Evolutionary conservation across 2,329 filamentous ascomycete species (phyloP), one percentile per base, ranked within the genome.

Genomic region (Fusarium albidum): DNA sequence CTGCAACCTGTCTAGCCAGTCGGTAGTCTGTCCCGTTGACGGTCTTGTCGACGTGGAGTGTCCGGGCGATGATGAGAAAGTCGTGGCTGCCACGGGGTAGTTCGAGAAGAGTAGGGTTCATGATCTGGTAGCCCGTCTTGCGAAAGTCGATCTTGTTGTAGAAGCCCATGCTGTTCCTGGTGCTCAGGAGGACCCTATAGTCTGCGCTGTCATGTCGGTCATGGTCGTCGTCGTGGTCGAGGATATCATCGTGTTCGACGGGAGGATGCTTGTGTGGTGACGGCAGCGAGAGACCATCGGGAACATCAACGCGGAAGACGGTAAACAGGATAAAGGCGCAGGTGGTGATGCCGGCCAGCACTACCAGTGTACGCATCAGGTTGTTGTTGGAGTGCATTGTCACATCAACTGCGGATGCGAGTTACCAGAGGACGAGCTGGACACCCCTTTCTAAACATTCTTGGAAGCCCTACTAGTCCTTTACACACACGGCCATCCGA

Each of bases 31-130:
- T 62, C 9, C 43, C 47, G 0, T 57, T 29, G 39, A 62, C 57
- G 5, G 29, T 17, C 35, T 49, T 57, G 8, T 33, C 27, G 13
- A 57, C 38, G 12, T 62, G 59, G 0, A 34, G 37, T 10, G 55
- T 29, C 14, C 59, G 47, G 8, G 59, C 59, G 32, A 62, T 62
- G 40, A 62, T 17, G 9, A 62, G 59, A 18, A 63, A 62, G 8
- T 63, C 59, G 17, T 62, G 51, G 2, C 31, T 39, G 6, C 38
- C 28, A 1, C 46, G 51, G 7, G 59, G 59, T 0, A 62, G 52
- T 9, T 62, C 59, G 12, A 62, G 59, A 9, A 62, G 10, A 3
- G 59, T 62, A 3, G 59, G 59, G 40, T 62, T 62, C 35, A 62
- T 60, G 6, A 62, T 43, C 12, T 60, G 37, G 3, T 63, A 26